A percentile compares a stretch with the other conserved stretches of the same genome.
phyloP scores from a whole-genome alignment of 225 moss, liverwort and hornwort species.

The Sphagnum tenellum region DNA sequence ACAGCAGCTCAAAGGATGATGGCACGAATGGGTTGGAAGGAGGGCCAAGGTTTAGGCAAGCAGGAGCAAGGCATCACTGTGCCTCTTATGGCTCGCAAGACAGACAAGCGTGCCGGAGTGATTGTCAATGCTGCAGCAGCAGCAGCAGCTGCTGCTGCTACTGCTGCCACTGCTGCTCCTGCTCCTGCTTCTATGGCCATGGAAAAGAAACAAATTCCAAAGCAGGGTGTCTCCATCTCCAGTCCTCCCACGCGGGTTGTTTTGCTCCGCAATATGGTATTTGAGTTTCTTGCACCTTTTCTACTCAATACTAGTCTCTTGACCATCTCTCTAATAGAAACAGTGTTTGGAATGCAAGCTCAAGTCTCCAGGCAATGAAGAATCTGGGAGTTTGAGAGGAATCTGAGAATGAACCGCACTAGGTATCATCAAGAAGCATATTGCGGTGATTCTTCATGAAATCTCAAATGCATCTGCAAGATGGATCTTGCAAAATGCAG shows the following conservation, averaged over 20 bases:
- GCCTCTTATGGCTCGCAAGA: slow-evolving; percentile 99
- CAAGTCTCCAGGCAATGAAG: no score
- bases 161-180: slow-evolving; percentile 1
- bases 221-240: slow-evolving; percentile 77
- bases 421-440: no score
- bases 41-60: slow-evolving; percentile 96
- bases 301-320: no score
- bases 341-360: no score
- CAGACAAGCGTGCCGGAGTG: slow-evolving; percentile 94
- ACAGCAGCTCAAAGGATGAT: slow-evolving; percentile 99
- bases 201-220: slow-evolving; percentile 49
- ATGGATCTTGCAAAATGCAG: no score
- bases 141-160: slow-evolving; percentile 11
- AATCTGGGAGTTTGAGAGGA: no score
- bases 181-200: neutral
- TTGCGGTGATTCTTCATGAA: no score
- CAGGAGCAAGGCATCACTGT: slow-evolving; percentile 98
- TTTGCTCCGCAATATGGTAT: slow-evolving; percentile 92
- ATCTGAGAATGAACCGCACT: no score
- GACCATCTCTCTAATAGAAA: no score
- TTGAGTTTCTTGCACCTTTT: neutral
- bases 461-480: no score
- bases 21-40: slow-evolving; percentile 99
- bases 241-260: slow-evolving; percentile 93
- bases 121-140: slow-evolving; percentile 93